Percentiles rank a stretch among this genome's conserved stretches.
Conservation (phyloP, 2,329 filamentous ascomycete species). For the Didymella glomerata region DNA sequence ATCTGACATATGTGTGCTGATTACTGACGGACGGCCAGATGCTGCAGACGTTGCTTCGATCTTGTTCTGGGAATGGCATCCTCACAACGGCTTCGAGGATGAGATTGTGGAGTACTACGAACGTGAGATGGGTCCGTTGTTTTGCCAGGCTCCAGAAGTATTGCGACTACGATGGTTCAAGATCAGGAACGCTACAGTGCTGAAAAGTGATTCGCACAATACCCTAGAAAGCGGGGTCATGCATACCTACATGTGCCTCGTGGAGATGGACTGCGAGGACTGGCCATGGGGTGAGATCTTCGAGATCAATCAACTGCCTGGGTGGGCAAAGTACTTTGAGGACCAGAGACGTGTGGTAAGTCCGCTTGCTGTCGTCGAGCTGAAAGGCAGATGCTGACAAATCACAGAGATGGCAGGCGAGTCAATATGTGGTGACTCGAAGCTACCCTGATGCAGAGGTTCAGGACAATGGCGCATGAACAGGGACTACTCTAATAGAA, state of each 20-base stretch:
- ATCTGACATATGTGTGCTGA: background rate
- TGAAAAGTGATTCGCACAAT: background rate
- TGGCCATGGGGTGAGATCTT: constrained; percentile 22
- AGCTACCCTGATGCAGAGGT: constrained; percentile 4
- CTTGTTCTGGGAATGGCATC: constrained; percentile 15
- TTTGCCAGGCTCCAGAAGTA: constrained; percentile 9
- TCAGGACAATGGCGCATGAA: background rate
- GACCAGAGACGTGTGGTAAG: constrained; percentile 15
- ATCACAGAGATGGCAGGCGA: constrained; percentile 15
- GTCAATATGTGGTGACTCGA: constrained; percentile 16
- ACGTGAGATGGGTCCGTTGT: constrained; percentile 5
- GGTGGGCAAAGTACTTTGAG: constrained; percentile 20
- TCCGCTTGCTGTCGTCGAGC: background rate
- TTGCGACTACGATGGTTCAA: constrained; percentile 18
- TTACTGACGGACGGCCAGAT: constrained; percentile 7
- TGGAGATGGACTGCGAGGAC: constrained; percentile 17
- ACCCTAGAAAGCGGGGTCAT: constrained; percentile 6
- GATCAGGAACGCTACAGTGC: constrained; percentile 7
- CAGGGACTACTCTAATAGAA: background rate
- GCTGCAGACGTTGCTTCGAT: constrained; percentile 9
- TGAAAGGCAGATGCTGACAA: background rate
- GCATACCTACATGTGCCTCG: constrained; percentile 10
- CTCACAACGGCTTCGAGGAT: constrained; percentile 6
- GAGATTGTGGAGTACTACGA: constrained; percentile 15
- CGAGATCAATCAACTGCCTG: constrained; percentile 6